Base-by-base conservation (phyloP, 805 yeast genomes). In the Candida anglica region DNA sequence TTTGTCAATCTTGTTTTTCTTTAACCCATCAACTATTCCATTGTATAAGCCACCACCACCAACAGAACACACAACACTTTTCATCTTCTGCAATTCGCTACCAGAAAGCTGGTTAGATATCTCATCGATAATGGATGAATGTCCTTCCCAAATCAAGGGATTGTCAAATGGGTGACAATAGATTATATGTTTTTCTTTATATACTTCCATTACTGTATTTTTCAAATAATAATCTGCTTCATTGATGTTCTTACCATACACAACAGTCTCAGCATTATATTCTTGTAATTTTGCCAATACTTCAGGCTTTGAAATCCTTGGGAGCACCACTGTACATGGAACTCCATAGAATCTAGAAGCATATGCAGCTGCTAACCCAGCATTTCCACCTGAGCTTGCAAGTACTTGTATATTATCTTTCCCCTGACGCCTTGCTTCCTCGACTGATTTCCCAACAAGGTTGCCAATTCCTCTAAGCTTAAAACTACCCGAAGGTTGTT, bases 1-100 rank as follows among this genome's bases (percentile, higher is more conserved):
- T 5, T 36, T 47, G 3, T 53, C 50, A 5, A 18, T 4, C n/a
- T n/a, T 19, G 42, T 66, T 45, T 25, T 53, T 52, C 28, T 53
- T 41, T 33, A 75, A 47, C 0, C 80, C 81, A 31, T 57, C 46
- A 37, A 66, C 62, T 2, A 75, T 52, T 4, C 81, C 80, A 44
- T 71, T 69, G 53, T 72, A 74, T 17, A 75, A 54, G 0, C 80
- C 80, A 11, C 80, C 80, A 6, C 80, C 81, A 5, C 80, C 80
- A 28, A 73, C 67, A 15, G 78, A 73, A 46, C 79, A 73, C 1
- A 71, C 73, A 19, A 73, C 58, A 0, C 71, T 77, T 40, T 62
- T 69, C 15, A 75, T 38, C 3, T 52, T 44, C 5, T 28, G 4
- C 6, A 30, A 30, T 7, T 50, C 58, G 9, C 50, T 36, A 1